Conservation (phyloP, 1,284 basidiomycete genomes). For the Ceraceosorus guamensis region DNA sequence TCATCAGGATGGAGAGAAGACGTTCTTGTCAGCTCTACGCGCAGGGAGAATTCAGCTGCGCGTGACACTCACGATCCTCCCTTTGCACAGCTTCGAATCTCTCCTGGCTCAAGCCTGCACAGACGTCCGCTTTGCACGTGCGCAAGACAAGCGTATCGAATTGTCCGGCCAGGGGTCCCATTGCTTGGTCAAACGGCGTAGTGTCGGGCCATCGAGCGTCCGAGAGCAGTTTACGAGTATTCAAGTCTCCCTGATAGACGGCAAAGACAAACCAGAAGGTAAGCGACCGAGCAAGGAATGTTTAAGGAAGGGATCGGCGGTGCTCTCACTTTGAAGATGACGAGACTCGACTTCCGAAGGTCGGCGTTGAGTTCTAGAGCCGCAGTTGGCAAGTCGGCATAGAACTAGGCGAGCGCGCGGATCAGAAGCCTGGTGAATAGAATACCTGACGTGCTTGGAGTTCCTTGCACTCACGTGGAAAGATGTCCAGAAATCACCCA, state of each 20-base stretch:
- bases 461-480: conserved; percentile 12
- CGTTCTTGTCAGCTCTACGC: too few relatives aligned
- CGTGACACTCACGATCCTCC: conserved; percentile 16
- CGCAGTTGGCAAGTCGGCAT: conserved; percentile 25
- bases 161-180: conserved; percentile 65
- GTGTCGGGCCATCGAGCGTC: conserved; percentile 81
- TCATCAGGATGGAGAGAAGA: too few relatives aligned
- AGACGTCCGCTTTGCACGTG: conserved; percentile 83
- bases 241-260: conserved; percentile 55
- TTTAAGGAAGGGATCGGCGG: too few relatives aligned
- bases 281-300: too few relatives aligned
- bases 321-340: conserved; percentile 77
- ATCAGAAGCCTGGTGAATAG: neutral
- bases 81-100: conserved; percentile 23
- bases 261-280: too few relatives aligned
- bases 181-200: conserved; percentile 68
- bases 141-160: conserved; percentile 77
- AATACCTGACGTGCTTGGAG: too few relatives aligned
- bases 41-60: too few relatives aligned
- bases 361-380: conserved; percentile 59
- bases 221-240: conserved; percentile 52
- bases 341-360: conserved; percentile 62
- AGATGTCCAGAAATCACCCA: conserved; percentile 40
- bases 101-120: conserved; percentile 35
- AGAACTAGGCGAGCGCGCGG: conserved; percentile 3